Conservation (phyloP, 208 protist genomes). For the Plasmodiophora brassicae region DNA sequence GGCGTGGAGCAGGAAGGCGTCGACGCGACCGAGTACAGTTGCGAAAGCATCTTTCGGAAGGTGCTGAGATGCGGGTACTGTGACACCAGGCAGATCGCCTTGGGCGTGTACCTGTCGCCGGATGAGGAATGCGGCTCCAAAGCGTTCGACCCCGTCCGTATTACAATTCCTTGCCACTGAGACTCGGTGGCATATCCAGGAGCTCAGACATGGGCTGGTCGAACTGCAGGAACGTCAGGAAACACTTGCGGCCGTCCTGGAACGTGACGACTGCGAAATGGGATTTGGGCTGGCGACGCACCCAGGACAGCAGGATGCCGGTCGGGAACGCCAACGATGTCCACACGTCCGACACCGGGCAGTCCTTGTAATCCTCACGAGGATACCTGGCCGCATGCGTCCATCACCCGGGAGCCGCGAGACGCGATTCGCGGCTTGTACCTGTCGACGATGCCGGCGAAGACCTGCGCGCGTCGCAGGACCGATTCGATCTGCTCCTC, state of each 20-base stretch:
- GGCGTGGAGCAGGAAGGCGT: neutral
- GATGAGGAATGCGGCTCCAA: neutral
- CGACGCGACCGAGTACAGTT: neutral
- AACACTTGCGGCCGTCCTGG: conserved; percentile 7
- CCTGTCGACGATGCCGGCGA: conserved; percentile 29
- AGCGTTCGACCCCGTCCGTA: neutral
- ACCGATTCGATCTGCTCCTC: conserved; percentile 22
- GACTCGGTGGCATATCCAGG: neutral
- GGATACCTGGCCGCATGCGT: neutral
- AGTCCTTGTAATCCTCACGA: conserved; percentile 18
- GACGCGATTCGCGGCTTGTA: neutral
- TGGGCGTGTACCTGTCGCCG: neutral
- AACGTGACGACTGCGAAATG: conserved; percentile 29
- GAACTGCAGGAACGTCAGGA: conserved; percentile 29
- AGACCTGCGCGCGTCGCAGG: neutral
- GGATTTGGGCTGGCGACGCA: neutral
- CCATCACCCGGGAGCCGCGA: neutral
- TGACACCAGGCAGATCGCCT: conserved; percentile 16
- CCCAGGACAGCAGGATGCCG: conserved; percentile 17
- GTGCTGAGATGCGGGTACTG: neutral
- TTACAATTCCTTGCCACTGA: conserved; percentile 3
- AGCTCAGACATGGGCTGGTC: conserved; percentile 7
- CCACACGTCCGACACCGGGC: conserved; percentile 13
- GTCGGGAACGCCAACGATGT: conserved; percentile 26
- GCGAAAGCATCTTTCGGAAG: neutral